Base-by-base conservation (phyloP, 495 filamentous ascomycete species). In the Neurospora sp. region DNA sequence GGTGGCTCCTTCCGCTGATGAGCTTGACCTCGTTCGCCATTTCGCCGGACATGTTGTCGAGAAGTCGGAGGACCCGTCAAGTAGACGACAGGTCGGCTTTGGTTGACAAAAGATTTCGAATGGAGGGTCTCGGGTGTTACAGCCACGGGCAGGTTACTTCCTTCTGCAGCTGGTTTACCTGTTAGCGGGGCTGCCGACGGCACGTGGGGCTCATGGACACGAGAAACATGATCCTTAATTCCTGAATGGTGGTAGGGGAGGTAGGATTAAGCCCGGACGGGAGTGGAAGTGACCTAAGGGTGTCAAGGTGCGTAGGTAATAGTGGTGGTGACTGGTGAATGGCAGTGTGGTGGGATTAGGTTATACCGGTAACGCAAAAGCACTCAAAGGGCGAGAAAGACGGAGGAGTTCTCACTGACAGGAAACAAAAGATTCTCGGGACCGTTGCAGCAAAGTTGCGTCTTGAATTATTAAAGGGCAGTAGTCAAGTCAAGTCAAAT, bases 1-100 rank as follows among this genome's bases (percentile, higher is more conserved):
- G 96, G 83, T 99, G 95, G 83, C 94, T 97, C 82, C 95, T 96
- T 77, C 95, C 95, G 78, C 94, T 96, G 80, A 98, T 88, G 75
- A 98, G 83, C 83, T 98, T 98, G 84, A 98, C 97, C 69, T 94
- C 94, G 87, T 98, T 98, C 72, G 84, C 83, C 84, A 86, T 86
- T 76, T 85, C 83, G 80, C 79, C 82, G 80, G 79, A 80, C 80
- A 82, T 82, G 72, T 73, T 78, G 75, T 69, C 65, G 61, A 74
- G 70, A 70, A 74, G 68, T 73, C 47, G 42, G 45, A 37, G 53
- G 69, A 70, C 27, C 53, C 53, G 72, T 65, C 75, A 39, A 72
- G 70, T 73, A 59, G 76, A 68, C 73, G 76, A 78, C 75, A 59
- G 74, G 69, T 69, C 74, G 71, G 27, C 53, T 35, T 16, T 65